Base-by-base conservation (phyloP, 2,329 filamentous ascomycete genomes). In the Chaetomiaceae sp. region DNA sequence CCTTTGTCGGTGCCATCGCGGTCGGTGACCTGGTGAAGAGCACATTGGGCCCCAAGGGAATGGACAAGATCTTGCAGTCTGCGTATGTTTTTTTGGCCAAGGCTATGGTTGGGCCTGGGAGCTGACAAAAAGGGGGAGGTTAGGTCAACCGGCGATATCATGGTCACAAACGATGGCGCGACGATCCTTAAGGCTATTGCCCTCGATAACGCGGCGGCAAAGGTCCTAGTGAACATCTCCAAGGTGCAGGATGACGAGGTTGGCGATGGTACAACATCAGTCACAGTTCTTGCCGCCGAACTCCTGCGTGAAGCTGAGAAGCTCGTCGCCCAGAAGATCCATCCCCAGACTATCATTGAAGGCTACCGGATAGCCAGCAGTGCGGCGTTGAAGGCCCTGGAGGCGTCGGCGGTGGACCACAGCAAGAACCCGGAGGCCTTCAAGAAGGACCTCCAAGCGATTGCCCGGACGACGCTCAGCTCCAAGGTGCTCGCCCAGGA, bases 161-260 rank as follows among this genome's bases (percentile, higher is more conserved):
- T 97, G 83, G 94, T 99, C 58, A 99, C 94, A 55, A 99, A 99
- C 73, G 94, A 99, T 74, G 94, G 94, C 68, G 94, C 94, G 59
- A 99, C 94, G 21, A 99, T 99, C 63, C 82, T 99, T 60, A 99
- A 99, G 75, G 89, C 92, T 49, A 99, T 99, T 71, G 94, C 94
- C 38, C 86, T 99, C 67, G 94, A 99, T 73, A 99, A 99, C 70
- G 94, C 94, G 38, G 94, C 94, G 20, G 94, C 94, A 50, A 99
- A 99, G 76, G 94, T 99, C 5, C 80, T 99, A 38, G 94, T 99
- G 69, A 99, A 99, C 72, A 97, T 99, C 65, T 97, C 92, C 59
- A 99, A 99, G 75, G 94, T 99, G 5, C 94, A 99, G 71, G 94
- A 99, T 67, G 94, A 99, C 69, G 94, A 99, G 72, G 92, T 99